Conservation (phyloP, 768 basidiomycete genomes). For the Suillus decipiens region DNA sequence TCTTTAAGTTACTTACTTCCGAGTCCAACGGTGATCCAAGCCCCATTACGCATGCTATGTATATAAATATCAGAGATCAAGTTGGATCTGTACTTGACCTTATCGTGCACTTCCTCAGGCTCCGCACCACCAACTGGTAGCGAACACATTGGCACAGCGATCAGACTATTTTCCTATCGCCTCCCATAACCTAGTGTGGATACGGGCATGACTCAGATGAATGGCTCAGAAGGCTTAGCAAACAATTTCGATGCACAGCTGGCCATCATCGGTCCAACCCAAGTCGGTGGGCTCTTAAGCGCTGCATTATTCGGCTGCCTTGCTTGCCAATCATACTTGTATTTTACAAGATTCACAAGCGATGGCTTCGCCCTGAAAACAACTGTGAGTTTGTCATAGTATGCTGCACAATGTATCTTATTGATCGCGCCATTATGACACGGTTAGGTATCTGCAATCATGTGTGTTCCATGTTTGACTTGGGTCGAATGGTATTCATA, state of each 20-base stretch:
- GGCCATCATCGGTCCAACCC: conserved; percentile 14
- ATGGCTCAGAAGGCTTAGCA: not conserved
- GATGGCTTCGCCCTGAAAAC: conserved; percentile 11
- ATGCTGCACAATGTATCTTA: not conserved
- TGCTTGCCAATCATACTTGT: conserved; percentile 16
- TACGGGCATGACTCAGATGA: not conserved
- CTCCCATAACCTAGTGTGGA: not conserved
- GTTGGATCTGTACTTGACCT: too few relatives aligned
- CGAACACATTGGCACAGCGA: not conserved
- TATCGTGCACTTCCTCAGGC: too few relatives aligned
- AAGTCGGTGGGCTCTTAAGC: conserved; percentile 14
- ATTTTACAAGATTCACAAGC: conserved; percentile 14
- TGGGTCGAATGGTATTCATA: not conserved
- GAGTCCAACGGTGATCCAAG: too few relatives aligned
- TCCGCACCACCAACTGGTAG: too few relatives aligned
- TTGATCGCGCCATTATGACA: not conserved
- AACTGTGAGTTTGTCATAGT: not conserved
- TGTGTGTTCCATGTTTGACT: not conserved
- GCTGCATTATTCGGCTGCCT: conserved; percentile 17
- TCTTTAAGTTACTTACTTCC: too few relatives aligned
- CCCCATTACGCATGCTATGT: too few relatives aligned
- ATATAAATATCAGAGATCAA: too few relatives aligned
- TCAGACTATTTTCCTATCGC: not conserved
- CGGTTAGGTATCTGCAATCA: conserved; percentile 7
- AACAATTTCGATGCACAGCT: not conserved